Base-by-base conservation (phyloP, 179 eudicot species). In the Vitellaria paradoxa region DNA sequence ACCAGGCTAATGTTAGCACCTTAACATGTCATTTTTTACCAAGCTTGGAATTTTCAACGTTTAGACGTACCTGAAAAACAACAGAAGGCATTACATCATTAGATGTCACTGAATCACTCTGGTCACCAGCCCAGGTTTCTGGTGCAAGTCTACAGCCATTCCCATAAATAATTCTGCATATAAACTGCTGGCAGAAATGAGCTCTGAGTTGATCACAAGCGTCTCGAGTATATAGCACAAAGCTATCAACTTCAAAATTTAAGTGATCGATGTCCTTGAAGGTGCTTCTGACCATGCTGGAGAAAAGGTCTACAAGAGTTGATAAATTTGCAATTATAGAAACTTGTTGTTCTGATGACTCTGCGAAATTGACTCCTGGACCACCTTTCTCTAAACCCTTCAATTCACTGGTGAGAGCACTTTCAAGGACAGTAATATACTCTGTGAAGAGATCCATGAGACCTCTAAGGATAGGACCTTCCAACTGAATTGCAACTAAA, bases 401-500 rank as follows among this genome's bases (percentile, higher is more conserved):
- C 40, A 70, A 40, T 72, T 82, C 73, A 50, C 65, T 55, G 13
- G 81, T 40, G 62, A 87, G 80, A 15, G 86, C 84, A 59, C 77
- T 59, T 77, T 87, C 87, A 74, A 84, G 86, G 57, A 87, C 67
- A 20, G 50, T 59, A 45, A 81, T 70, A 55, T 84, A 87, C 61
- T 79, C 81, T 17, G 78, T 73, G 57, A 73, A 69, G 60, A 87
- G 75, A 66, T 76, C 86, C 83, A 84, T 78, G 50, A 87, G 75
- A 72, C 76, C 87, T 80, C 77, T 78, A 18, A 87, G 81, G 74
- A 87, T 71, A 52, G 82, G 74, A 71, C 77, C 77, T 80, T 79
- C 89, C 76, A 87, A 74, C 70, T 86, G 83, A 73, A 87, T 68
- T 37, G 80, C 40, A 56, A 87, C 78, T 77, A 87, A 74, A 70